A percentile compares a stretch with the other conserved stretches of the same genome.
Conservation (phyloP, 192 early-diverging fungal species). For the Podila horticola region DNA sequence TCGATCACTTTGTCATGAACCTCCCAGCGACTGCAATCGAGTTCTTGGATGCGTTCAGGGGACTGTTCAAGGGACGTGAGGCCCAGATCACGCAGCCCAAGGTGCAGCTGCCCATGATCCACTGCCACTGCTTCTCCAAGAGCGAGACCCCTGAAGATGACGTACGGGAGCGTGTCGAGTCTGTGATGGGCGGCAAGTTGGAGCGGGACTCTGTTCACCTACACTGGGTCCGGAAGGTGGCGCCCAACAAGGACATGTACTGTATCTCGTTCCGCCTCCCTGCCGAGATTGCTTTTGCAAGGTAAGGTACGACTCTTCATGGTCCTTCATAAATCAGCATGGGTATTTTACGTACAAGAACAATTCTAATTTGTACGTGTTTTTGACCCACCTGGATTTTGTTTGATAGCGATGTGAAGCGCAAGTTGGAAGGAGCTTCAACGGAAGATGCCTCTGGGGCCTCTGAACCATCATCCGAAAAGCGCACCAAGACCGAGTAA, state of each 20-base stretch:
- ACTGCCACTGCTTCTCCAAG: conserved; percentile 96
- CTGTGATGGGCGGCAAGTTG: conserved; percentile 27
- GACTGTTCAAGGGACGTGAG: conserved; percentile 71
- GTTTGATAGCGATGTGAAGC: conserved; percentile 27
- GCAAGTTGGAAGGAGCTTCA: conserved; percentile 8
- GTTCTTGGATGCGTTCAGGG: conserved; percentile 95
- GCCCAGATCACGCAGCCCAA: conserved; percentile 49
- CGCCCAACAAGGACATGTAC: conserved; percentile 99
- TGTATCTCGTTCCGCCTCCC: conserved; percentile 90
- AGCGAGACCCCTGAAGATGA: conserved; percentile 74
- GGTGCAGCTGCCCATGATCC: conserved; percentile 83
- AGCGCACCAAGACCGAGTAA: conserved; percentile 31
- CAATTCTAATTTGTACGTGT: too few relatives aligned
- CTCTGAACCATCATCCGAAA: conserved; percentile 6
- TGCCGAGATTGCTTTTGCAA: conserved; percentile 77
- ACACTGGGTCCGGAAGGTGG: conserved; percentile 92
- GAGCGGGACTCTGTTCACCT: conserved; percentile 56
- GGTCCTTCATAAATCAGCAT: neutral
- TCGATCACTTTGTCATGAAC: conserved; percentile 99
- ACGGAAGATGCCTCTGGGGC: neutral
- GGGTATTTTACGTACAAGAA: too few relatives aligned
- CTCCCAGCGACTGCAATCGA: conserved; percentile 96
- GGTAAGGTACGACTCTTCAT: conserved; percentile 34
- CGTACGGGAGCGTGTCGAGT: conserved; percentile 62
- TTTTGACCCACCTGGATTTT: neutral